Conservation (phyloP, 2,329 filamentous ascomycete species). For the Diaporthe sp. region DNA sequence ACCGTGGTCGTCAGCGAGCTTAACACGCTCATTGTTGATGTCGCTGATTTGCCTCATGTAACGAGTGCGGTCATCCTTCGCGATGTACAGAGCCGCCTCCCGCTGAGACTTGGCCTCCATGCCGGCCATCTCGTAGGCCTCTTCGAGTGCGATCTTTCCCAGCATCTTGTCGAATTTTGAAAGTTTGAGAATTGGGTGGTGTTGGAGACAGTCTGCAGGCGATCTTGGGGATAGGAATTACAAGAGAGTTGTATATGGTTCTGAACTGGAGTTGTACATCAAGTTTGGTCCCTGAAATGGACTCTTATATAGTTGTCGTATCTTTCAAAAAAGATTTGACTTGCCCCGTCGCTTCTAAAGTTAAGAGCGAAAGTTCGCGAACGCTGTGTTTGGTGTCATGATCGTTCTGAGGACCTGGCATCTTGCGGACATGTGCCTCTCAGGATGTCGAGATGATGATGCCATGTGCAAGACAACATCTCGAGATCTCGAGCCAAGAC, state of each 20-base stretch:
- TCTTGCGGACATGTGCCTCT: background rate
- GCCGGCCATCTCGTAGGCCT: slow-evolving; percentile 31
- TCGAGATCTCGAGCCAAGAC: slow-evolving; percentile 23
- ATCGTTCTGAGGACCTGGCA: background rate
- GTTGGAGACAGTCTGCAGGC: background rate
- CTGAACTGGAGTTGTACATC: background rate
- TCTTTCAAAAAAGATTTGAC: background rate
- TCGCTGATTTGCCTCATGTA: slow-evolving; percentile 36
- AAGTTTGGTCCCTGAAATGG: background rate
- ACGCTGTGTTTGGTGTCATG: background rate
- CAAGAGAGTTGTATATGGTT: background rate
- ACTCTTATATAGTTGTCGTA: background rate
- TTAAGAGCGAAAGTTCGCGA: background rate
- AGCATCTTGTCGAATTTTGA: slow-evolving; percentile 13
- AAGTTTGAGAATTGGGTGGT: too few species aligned
- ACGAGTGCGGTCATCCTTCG: slow-evolving; percentile 16
- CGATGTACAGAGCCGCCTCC: slow-evolving; percentile 31
- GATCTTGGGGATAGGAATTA: background rate
- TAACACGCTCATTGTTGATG: slow-evolving; percentile 39
- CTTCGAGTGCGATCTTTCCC: slow-evolving; percentile 34
- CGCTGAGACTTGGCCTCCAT: slow-evolving; percentile 32
- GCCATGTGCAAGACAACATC: slow-evolving; percentile 28
- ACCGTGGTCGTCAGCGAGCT: slow-evolving; percentile 48
- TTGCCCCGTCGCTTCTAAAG: background rate
- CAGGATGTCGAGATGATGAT: slow-evolving; percentile 30